A percentile compares a stretch with the other conserved stretches of the same genome.
These are phyloP conservation scores for Grammothele lineata DNA, from an alignment of 768 basidiomycete genomes.

Conservation along the genomic window DNA sequence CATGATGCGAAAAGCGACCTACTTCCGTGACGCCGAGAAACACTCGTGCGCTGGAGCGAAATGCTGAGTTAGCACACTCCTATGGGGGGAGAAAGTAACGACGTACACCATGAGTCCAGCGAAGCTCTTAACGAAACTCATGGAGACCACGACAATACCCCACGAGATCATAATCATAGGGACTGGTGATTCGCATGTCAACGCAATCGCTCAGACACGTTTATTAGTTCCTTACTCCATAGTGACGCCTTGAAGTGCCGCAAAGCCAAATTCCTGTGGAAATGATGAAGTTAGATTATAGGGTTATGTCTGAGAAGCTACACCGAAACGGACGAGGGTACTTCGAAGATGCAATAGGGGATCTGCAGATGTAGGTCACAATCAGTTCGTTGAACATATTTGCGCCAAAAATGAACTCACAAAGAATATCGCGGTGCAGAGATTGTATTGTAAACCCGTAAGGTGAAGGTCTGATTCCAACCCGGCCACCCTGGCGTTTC, in stretches of 20 bases:
- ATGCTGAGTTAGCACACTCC: too few species aligned
- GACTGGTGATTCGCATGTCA: too few species aligned
- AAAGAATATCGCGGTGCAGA: not conserved
- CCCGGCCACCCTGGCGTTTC: not conserved
- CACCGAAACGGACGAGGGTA: not conserved
- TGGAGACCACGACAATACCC: constrained; percentile 1
- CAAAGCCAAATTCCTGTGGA: not conserved
- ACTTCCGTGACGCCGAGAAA: constrained; percentile 3
- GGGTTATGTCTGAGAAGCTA: not conserved
- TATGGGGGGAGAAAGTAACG: not conserved
- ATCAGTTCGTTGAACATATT: not conserved
- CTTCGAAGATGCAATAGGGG: not conserved
- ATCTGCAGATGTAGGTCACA: not conserved
- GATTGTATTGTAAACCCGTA: not conserved
- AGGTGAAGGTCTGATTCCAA: not conserved
- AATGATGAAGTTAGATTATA: not conserved
- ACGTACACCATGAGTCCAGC: constrained; percentile 1
- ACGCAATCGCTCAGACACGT: too few species aligned
- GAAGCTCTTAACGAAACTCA: constrained; percentile 5
- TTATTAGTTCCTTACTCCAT: too few species aligned
- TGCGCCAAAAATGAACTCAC: not conserved
- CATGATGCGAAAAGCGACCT: too few species aligned
- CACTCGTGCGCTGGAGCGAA: too few species aligned
- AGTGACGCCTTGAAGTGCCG: not conserved
- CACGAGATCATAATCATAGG: constrained; percentile 5